Base-by-base conservation (phyloP, 805 yeast species). In the Candida peoriensis region DNA sequence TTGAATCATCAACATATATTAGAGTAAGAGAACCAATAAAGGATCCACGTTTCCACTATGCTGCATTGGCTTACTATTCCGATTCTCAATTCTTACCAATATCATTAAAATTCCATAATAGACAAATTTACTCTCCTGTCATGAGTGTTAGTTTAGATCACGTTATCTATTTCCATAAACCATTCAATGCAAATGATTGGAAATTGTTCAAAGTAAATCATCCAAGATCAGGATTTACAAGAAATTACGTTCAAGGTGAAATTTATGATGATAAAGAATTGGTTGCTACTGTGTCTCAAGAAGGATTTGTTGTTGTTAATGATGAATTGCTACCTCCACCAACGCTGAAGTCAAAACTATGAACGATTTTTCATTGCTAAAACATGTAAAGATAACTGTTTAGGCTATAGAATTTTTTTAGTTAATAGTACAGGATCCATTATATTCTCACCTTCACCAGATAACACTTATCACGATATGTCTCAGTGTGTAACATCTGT, bases 91-190 rank as follows among this genome's bases (percentile, higher is more conserved):
- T 74, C 37, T 54, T 80, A 32, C 64, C 72, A 11, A 56, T 78
- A 3, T 59, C 76, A 22, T 74, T 73, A 44, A 66, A 81, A 38
- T 58, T 72, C 34, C 68, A 76, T 36, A 53, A 72, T 34, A 55
- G 68, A 27, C 68, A 67, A 16, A 48, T 69, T 52, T 64, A 63
- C 39, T 62, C 70, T 15, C 63, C 72, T 13, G 66, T 64, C 24
- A 68, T 74, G 42, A 70, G 77, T 12, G 79, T 77, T 4, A 75
- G 83, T 16, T 55, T 81, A 42, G 88, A 81, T 44, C 88, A 81
- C 50, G 58, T 77, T 0, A 68, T 83, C 21, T 78, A 78, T 53
- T 78, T 81, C 61, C 85, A 79, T 50, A 72, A 67, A 21, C 58
- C 58, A 36, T 66, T 75, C 39, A 60, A 66, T 27, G 59, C 64